phyloP scores from a whole-genome alignment of 805 yeast species.

The Yamadazyma scolyti region DNA sequence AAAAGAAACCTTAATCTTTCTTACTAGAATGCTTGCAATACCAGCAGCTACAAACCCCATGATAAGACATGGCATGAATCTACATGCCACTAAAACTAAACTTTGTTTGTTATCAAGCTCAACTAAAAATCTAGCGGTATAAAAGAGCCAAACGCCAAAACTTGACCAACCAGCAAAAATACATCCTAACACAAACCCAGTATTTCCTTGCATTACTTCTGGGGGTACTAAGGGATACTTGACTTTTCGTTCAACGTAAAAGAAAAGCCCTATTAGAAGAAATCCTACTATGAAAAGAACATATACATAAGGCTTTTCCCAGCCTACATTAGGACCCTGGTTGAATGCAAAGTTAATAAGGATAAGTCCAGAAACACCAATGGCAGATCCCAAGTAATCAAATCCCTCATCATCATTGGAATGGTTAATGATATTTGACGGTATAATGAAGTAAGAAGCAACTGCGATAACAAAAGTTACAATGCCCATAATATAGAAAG shows the following conservation, averaged over 20 bases:
- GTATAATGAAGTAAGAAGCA: constrained; percentile 21
- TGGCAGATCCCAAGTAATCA: constrained; percentile 31
- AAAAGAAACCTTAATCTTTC: constrained; percentile 43
- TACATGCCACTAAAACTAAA: constrained; percentile 10
- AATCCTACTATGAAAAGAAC: constrained; percentile 56
- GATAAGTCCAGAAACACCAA: constrained; percentile 61
- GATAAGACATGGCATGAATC: constrained; percentile 27
- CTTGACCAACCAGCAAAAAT: constrained; percentile 72
- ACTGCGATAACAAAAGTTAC: constrained; percentile 14
- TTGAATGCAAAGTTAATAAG: constrained; percentile 70
- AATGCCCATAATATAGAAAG: constrained; percentile 26
- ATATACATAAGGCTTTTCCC: constrained; percentile 59
- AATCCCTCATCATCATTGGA: constrained; percentile 10
- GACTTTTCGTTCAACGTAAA: constrained; percentile 44
- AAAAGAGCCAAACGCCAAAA: constrained; percentile 68
- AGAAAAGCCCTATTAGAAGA: constrained; percentile 35
- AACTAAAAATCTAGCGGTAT: constrained; percentile 47
- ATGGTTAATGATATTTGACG: constrained; percentile 20
- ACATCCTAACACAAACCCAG: constrained; percentile 47
- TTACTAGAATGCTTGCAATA: constrained; percentile 44
- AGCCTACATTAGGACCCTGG: constrained; percentile 73
- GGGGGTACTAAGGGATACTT: constrained; percentile 53
- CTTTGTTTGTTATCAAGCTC: constrained; percentile 4
- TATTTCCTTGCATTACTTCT: constrained; percentile 41
- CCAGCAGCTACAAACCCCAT: constrained; percentile 56